These are phyloP conservation scores for Allantophomopsis lycopodina DNA, from an alignment of 2,329 filamentous ascomycete species.

Conservation along the genomic window DNA sequence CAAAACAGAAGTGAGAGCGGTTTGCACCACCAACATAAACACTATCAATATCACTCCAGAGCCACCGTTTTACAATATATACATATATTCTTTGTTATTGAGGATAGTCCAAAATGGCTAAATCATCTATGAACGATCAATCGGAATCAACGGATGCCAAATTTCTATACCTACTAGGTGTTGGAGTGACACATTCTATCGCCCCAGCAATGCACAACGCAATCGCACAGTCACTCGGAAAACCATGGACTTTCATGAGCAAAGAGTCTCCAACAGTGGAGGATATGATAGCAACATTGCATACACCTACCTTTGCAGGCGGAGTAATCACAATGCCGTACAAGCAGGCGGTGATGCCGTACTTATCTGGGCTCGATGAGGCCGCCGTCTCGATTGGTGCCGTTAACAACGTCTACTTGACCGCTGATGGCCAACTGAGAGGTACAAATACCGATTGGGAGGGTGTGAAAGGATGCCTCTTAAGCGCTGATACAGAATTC, in stretches of 20 bases:
- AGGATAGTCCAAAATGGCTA: too few relatives aligned
- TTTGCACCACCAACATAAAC: too few relatives aligned
- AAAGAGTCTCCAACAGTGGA: conserved; percentile 20
- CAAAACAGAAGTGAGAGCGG: too few relatives aligned
- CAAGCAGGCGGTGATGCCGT: conserved; percentile 60
- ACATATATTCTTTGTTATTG: too few relatives aligned
- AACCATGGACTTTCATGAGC: conserved; percentile 21
- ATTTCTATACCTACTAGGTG: conserved; percentile 21
- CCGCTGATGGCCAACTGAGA: conserved; percentile 37
- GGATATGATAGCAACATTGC: conserved; percentile 28
- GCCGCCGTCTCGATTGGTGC: conserved; percentile 60
- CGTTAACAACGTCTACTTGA: conserved; percentile 60
- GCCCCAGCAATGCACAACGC: conserved; percentile 25
- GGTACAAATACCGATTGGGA: conserved; percentile 72
- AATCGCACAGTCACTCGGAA: conserved; percentile 20
- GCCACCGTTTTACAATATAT: too few relatives aligned
- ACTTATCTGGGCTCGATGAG: conserved; percentile 58
- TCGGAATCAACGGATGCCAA: background rate
- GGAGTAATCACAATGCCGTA: conserved; percentile 70
- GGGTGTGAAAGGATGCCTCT: conserved; percentile 49
- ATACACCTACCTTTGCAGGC: conserved; percentile 47
- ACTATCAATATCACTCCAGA: too few relatives aligned
- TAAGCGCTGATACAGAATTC: conserved; percentile 31
- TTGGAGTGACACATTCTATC: conserved; percentile 26
- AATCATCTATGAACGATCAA: too few relatives aligned